Percentiles rank a stretch among this genome's conserved stretches.
Conservation (phyloP, 345 rosid species). For the Eucalyptus polybractea region DNA sequence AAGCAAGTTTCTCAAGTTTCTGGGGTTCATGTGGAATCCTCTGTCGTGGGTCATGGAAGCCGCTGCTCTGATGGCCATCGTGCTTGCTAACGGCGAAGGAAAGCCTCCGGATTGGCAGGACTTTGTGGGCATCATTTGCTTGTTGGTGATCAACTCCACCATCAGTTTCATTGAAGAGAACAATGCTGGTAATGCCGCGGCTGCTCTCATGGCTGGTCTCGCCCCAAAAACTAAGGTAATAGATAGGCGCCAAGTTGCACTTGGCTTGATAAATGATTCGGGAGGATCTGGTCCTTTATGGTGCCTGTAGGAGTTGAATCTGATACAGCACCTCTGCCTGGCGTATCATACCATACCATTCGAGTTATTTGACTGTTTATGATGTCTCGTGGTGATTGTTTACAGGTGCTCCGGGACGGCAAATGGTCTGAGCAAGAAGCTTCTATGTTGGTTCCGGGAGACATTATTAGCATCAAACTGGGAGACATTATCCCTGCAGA, state of each 20-base stretch:
- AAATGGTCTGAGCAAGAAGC: conserved; percentile 29
- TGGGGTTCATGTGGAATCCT: conserved; percentile 36
- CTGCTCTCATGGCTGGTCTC: conserved; percentile 32
- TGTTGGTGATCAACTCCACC: conserved; percentile 27
- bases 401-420: conserved; percentile 20
- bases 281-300: not conserved
- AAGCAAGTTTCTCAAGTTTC: conserved; percentile 24
- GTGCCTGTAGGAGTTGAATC: not conserved
- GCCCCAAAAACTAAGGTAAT: conserved; percentile 26
- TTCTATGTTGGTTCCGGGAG: conserved; percentile 26
- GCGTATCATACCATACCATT: not conserved
- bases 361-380: not conserved
- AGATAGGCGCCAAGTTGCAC: not conserved
- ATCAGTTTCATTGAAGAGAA: conserved; percentile 30
- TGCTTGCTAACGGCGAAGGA: conserved; percentile 16
- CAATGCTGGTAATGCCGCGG: conserved; percentile 32
- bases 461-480: conserved; percentile 18
- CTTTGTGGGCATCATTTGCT: conserved; percentile 20
- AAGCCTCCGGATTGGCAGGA: conserved; percentile 27
- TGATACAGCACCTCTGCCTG: not conserved
- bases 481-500: conserved; percentile 32
- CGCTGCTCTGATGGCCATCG: conserved; percentile 32
- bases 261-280: not conserved
- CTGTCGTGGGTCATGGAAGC: conserved; percentile 35
- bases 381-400: not conserved